Evolutionary conservation across 202 grass and related monocot species (phyloP).

Genomic region (Carex sylvatica): DNA sequence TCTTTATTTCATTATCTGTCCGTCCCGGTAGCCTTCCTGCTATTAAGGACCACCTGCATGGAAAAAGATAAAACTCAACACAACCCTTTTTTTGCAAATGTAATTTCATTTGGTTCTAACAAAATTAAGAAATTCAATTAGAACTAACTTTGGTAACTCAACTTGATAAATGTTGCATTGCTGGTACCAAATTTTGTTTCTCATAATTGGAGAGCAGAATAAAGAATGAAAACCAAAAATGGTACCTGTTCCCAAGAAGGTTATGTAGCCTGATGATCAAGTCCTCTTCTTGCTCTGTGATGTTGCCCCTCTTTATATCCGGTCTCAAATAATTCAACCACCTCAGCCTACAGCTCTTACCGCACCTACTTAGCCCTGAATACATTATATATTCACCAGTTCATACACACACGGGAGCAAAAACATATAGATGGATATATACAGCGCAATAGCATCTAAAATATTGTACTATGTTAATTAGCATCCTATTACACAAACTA

Average conservation of each 20-base stretch:
- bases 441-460: background rate
- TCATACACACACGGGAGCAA: background rate
- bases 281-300: constrained; percentile 24
- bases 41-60: constrained; percentile 26
- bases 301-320: constrained; percentile 24
- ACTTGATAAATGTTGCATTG: background rate
- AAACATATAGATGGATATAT: background rate
- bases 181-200: background rate
- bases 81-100: background rate
- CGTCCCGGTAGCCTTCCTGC: constrained; percentile 24
- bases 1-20: constrained; percentile 27
- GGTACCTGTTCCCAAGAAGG: constrained; percentile 16
- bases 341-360: constrained; percentile 25
- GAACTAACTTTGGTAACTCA: no score
- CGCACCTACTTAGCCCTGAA: constrained; percentile 12
- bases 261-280: constrained; percentile 24
- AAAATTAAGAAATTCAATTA: background rate
- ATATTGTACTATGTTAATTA: background rate
- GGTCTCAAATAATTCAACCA: constrained; percentile 24
- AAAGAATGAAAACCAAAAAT: background rate
- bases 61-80: background rate
- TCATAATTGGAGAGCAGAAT: background rate
- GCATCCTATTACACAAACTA: background rate
- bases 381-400: background rate
- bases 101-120: background rate